A percentile compares a stretch with the other conserved stretches of the same genome.
Conservation (phyloP, 1,284 basidiomycete genomes). For the Golubevia sp. region DNA sequence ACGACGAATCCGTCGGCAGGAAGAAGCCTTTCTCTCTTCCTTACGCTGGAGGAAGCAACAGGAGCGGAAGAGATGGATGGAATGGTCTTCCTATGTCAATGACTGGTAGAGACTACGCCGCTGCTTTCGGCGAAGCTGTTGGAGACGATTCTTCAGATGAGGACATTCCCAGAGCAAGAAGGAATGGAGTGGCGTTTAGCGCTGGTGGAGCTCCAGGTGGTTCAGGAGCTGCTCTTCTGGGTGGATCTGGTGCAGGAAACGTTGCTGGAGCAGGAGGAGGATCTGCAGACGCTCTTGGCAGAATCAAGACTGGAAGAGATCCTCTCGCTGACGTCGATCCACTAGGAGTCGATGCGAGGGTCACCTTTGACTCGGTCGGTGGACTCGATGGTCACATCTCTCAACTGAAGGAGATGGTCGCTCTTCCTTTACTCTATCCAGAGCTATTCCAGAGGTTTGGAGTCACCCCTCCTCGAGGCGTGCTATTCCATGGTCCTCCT, state of each 20-base stretch:
- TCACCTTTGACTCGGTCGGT: conserved; percentile 2
- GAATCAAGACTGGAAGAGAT: neutral
- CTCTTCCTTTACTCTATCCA: conserved; percentile 1
- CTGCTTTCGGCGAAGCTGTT: conserved; percentile 47
- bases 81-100: conserved; percentile 42
- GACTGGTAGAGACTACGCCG: conserved; percentile 52
- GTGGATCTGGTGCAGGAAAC: neutral
- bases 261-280: neutral
- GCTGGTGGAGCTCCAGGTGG: neutral
- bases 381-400: conserved; percentile 2
- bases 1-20: neutral
- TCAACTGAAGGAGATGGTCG: conserved; percentile 2
- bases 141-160: conserved; percentile 56
- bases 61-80: conserved; percentile 45
- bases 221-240: neutral
- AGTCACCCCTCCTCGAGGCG: conserved; percentile 1
- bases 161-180: conserved; percentile 6
- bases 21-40: conserved; percentile 17
- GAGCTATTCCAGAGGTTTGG: conserved; percentile 2
- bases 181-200: neutral
- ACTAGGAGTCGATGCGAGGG: neutral
- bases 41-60: conserved; percentile 20
- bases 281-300: neutral
- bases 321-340: neutral
- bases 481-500: conserved; percentile 47